Evolutionary conservation across 148 eudicot species (phyloP), one percentile per base, ranked within the genome.

Genomic region (Cornus controversa): DNA sequence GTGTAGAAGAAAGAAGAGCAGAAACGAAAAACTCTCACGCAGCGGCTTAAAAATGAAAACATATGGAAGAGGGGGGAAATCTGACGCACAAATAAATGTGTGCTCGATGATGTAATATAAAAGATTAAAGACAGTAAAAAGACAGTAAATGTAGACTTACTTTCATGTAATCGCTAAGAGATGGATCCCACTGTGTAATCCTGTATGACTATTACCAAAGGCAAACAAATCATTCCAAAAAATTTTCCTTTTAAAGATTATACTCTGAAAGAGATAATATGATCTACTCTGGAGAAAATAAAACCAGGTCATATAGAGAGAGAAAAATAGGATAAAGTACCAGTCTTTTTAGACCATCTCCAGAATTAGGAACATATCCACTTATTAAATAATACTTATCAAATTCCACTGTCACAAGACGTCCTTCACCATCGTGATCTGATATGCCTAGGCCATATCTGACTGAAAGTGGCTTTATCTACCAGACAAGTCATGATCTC

Each of bases 391-490:
- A 96, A 78, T 83, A 93, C 5, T 91, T 78, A 64, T 96, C 97
- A 77, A 93, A 96, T 80, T 96, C 99, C 75, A 87, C 90, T 28
- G 99, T 96, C 70, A 96, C 91, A 62, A 96, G 85, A 67, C 99
- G 92, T 53, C 99, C 99, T 87, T 93, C 99, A 74, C 87, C 81
- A 83, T 96, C 99, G 79, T 96, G 99, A 84, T 93, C 93, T 34
- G 91, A 63, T 80, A 90, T 87, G 78, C 98, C 98, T 68, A 96
- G 92, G 71, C 99, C 99, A 87, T 90, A 93, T 60, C 71, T 79
- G 42, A 96, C 91, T 0, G 98, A 96, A 47, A 90, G 86, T 69
- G 99, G 99, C 83, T 91, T 87, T 45, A 91, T 87, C 99, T 96
- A 88, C 71, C 77, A 82, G 24, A 77, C 66, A 78, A 81, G 64